Percentiles rank a stretch among this genome's conserved stretches.
Evolutionary conservation across 306 rosid species (phyloP).

Genomic region (Lathyrus tuberosus): DNA sequence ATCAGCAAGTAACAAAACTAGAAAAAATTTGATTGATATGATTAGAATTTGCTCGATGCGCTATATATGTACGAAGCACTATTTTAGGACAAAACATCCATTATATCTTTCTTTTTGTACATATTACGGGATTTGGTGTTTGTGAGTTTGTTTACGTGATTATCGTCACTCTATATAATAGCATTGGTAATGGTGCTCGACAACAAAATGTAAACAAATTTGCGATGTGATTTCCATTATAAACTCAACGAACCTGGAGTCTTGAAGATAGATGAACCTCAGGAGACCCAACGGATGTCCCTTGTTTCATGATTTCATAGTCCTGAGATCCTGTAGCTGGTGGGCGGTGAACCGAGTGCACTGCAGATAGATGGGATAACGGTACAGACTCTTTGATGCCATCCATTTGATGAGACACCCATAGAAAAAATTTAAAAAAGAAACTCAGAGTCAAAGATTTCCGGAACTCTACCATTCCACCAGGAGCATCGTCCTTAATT

Average conservation of each 20-base stretch:
- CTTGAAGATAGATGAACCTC: conserved; percentile 92
- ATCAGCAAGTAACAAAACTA: not conserved
- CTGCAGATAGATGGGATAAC: conserved; percentile 73
- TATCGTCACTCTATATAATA: not conserved
- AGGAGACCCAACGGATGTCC: conserved; percentile 91
- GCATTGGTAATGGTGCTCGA: not conserved
- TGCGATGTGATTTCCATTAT: conserved; percentile 20
- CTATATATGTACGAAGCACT: not conserved
- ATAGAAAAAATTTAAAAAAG: conserved; percentile 87
- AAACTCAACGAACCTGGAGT: conserved; percentile 68
- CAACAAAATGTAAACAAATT: not conserved
- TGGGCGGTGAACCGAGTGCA: conserved; percentile 81
- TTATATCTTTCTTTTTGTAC: not conserved
- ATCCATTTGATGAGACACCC: conserved; percentile 87
- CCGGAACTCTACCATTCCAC: conserved; percentile 96
- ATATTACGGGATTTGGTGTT: not conserved
- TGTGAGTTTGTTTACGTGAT: not conserved
- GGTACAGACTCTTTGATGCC: conserved; percentile 56
- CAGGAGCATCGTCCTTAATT: conserved; percentile 82
- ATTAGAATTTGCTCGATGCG: not conserved
- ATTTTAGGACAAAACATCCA: not conserved
- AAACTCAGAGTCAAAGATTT: conserved; percentile 79
- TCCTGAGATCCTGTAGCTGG: conserved; percentile 74
- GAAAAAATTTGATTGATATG: not conserved
- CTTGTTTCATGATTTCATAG: conserved; percentile 77